phyloP scores from a whole-genome alignment of 371 early-diverging fungal species.

The Nematocida sp. region DNA sequence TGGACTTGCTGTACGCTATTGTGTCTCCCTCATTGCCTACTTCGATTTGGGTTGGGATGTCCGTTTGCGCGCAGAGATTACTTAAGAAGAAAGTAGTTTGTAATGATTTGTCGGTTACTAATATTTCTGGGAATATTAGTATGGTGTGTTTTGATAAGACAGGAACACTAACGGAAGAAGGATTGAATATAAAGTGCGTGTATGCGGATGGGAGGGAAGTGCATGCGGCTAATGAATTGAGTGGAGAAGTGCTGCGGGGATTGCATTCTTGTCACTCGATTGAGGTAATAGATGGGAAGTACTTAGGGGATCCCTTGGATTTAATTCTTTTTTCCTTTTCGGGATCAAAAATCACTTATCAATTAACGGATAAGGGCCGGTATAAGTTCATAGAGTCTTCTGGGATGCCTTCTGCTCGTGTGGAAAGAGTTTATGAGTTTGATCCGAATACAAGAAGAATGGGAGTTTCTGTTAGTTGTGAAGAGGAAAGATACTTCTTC shows the following conservation, averaged over 20 bases:
- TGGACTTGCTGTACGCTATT: conserved; percentile 60
- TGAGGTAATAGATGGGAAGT: conserved; percentile 77
- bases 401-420: background rate
- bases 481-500: conserved; percentile 44
- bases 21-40: conserved; percentile 74
- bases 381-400: background rate
- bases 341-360: conserved; percentile 69
- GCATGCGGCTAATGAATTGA: conserved; percentile 9
- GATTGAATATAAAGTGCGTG: conserved; percentile 85
- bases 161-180: conserved; percentile 94
- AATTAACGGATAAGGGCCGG: background rate
- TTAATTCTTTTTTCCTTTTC: conserved; percentile 94
- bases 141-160: conserved; percentile 98
- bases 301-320: conserved; percentile 94
- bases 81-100: conserved; percentile 79
- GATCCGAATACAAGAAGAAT: conserved; percentile 80
- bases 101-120: conserved; percentile 83
- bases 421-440: conserved; percentile 77
- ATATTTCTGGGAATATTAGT: conserved; percentile 85
- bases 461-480: conserved; percentile 75
- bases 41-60: conserved; percentile 86
- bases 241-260: conserved; percentile 64
- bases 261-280: conserved; percentile 91
- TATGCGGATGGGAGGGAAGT: conserved; percentile 61
- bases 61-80: conserved; percentile 80